Evolutionary conservation across 1,284 basidiomycete genomes (phyloP), one percentile per base, ranked within the genome.

Genomic region (Jaminaea rosea): DNA sequence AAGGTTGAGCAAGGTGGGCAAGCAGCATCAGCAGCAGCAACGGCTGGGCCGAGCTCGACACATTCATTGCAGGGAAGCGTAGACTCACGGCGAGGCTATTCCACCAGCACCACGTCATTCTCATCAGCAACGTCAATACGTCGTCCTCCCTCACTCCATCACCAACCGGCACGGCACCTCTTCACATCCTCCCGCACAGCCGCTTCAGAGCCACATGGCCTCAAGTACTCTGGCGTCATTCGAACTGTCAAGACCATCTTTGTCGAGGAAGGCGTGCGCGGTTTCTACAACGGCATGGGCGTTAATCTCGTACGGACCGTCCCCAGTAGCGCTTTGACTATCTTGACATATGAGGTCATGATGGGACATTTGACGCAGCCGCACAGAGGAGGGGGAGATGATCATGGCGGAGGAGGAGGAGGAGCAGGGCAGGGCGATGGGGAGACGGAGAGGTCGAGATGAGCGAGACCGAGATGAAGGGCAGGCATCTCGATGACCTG

Each of bases 331-430:
- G 71, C 69, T 0, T 31, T 73, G 34, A 73, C 71, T 3, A 69
- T 73, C 28, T 46, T 73, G 26, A 73, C 71, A 58, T 71, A 71
- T 50, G 69, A 72, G 46, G 15, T 72, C 19, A 67, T 70, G 48
- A 70, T 72, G 67, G 62, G 62, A 39, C 65, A 69, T 31, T 31
- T 31, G 29, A 8, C 15, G 8, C 29, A 31, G 29, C 29, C 8
- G 29, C 29, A 31, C 52, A n/a, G n/a, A n/a, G n/a, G n/a, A n/a
- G n/a, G n/a, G n/a, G n/a, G n/a, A n/a, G n/a, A n/a, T n/a, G n/a
- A n/a, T n/a, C n/a, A n/a, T n/a, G n/a, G n/a, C n/a, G n/a, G n/a
- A n/a, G n/a, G n/a, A n/a, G n/a, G n/a, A n/a, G n/a, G n/a, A n/a
- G n/a, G n/a, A n/a, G n/a, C n/a, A n/a, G n/a, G n/a, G n/a, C n/a